Conservation (phyloP, 192 early-diverging fungal genomes). For the Mortierella claussenii region DNA sequence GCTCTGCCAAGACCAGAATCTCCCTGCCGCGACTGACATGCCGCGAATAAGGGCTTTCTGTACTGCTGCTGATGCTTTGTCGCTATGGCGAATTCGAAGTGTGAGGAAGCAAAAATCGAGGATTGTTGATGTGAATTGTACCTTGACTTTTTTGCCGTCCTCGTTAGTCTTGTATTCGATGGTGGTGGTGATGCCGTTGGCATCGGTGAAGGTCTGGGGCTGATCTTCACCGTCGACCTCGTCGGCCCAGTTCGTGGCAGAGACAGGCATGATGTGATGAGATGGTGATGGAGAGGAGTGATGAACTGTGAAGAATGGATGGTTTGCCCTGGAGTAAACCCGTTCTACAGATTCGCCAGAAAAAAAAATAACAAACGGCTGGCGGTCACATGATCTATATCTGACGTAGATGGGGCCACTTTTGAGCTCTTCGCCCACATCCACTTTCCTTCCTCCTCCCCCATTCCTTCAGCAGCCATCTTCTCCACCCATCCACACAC, state of each 20-base stretch:
- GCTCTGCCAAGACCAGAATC: too few relatives aligned
- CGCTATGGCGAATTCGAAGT: too few relatives aligned
- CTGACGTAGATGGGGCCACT: neutral
- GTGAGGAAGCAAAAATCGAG: slow-evolving; percentile 1
- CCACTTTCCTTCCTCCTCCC: neutral
- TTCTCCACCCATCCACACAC: neutral
- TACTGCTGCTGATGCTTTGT: too few relatives aligned
- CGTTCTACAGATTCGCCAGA: too few relatives aligned
- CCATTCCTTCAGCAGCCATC: neutral
- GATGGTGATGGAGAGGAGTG: slow-evolving; percentile 6
- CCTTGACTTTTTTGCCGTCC: slow-evolving; percentile 92
- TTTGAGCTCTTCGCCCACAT: neutral
- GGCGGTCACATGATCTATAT: neutral
- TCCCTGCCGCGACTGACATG: too few relatives aligned
- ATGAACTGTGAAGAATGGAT: neutral
- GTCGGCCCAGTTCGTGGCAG: slow-evolving; percentile 55
- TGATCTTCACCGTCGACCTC: slow-evolving; percentile 53
- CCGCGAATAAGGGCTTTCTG: too few relatives aligned
- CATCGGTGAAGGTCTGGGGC: slow-evolving; percentile 66
- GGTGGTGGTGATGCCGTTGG: slow-evolving; percentile 85
- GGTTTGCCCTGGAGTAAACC: neutral
- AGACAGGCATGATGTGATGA: slow-evolving; percentile 41
- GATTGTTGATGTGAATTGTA: too few relatives aligned
- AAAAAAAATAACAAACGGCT: slow-evolving; percentile 14
- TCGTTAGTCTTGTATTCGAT: slow-evolving; percentile 88